These are phyloP conservation scores for Saccharomyces hybrid DNA, from an alignment of 1,139 yeast genomes.

Conservation along the genomic window DNA sequence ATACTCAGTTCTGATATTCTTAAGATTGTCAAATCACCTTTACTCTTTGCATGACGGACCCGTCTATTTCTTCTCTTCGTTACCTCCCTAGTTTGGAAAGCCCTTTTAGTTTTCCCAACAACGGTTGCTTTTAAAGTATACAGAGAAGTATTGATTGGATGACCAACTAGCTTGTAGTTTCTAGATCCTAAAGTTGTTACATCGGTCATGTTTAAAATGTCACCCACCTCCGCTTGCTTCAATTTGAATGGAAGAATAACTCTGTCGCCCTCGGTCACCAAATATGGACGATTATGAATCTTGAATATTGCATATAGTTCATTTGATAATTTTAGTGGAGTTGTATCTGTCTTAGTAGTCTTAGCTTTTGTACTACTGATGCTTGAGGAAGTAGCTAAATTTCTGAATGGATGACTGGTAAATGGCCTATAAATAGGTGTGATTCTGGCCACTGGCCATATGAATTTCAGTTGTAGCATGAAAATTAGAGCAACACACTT, in stretches of 20 bases:
- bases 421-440: background rate
- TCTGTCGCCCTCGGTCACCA: slow-evolving; percentile 87
- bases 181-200: slow-evolving; percentile 82
- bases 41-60: slow-evolving; percentile 66
- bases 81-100: slow-evolving; percentile 58
- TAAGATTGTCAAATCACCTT: slow-evolving; percentile 74
- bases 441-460: background rate
- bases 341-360: slow-evolving; percentile 32
- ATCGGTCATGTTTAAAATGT: slow-evolving; percentile 59
- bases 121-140: slow-evolving; percentile 70
- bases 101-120: slow-evolving; percentile 79
- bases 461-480: background rate
- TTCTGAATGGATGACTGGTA: background rate
- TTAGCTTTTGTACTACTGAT: background rate
- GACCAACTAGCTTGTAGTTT: slow-evolving; percentile 59
- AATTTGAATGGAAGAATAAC: slow-evolving; percentile 70
- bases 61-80: slow-evolving; percentile 81
- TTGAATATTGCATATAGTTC: slow-evolving; percentile 75
- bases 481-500: background rate
- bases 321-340: slow-evolving; percentile 58
- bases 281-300: slow-evolving; percentile 76
- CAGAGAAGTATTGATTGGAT: slow-evolving; percentile 46
- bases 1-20: slow-evolving; percentile 66
- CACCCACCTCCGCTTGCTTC: slow-evolving; percentile 75
- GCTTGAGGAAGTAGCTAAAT: background rate